phyloP scores from a whole-genome alignment of 805 yeast species.

The Blastobotrys chiropterorum region DNA sequence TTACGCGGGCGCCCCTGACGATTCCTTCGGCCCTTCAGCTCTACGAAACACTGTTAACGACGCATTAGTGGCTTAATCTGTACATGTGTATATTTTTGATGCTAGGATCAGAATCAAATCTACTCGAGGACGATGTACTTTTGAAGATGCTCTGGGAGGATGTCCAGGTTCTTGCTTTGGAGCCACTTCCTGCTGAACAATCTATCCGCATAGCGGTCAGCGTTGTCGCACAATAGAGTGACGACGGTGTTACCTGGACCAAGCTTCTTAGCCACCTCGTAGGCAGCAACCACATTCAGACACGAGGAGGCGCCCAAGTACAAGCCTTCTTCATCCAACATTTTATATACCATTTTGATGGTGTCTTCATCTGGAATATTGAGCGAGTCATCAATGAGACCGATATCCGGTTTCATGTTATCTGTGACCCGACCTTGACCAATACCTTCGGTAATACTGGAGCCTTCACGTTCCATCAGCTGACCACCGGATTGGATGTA shows the following conservation, averaged over 20 bases:
- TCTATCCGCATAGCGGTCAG: conserved; percentile 81
- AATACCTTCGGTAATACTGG: conserved; percentile 91
- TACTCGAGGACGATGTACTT: conserved; percentile 52
- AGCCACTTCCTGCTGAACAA: conserved; percentile 77
- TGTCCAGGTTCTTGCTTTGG: conserved; percentile 57
- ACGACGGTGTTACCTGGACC: conserved; percentile 79
- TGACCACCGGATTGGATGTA: conserved; percentile 68
- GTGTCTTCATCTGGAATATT: conserved; percentile 73
- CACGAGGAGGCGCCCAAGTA: conserved; percentile 90
- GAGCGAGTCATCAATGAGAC: conserved; percentile 71
- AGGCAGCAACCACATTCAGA: conserved; percentile 85
- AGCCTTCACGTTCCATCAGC: conserved; percentile 64
- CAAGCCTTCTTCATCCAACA: conserved; percentile 84
- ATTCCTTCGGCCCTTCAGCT: no score
- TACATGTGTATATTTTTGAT: no score
- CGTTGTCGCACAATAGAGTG: conserved; percentile 84
- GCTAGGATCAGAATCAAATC: background rate
- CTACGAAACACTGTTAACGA: no score
- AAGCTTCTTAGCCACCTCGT: conserved; percentile 61
- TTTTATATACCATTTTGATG: conserved; percentile 74
- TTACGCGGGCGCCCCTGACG: no score
- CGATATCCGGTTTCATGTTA: conserved; percentile 68
- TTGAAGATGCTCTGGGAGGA: conserved; percentile 62
- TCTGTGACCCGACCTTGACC: conserved; percentile 93
- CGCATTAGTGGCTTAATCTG: no score